Base-by-base conservation (phyloP, 305 asterid genomes). In the Solanum chacoense region DNA sequence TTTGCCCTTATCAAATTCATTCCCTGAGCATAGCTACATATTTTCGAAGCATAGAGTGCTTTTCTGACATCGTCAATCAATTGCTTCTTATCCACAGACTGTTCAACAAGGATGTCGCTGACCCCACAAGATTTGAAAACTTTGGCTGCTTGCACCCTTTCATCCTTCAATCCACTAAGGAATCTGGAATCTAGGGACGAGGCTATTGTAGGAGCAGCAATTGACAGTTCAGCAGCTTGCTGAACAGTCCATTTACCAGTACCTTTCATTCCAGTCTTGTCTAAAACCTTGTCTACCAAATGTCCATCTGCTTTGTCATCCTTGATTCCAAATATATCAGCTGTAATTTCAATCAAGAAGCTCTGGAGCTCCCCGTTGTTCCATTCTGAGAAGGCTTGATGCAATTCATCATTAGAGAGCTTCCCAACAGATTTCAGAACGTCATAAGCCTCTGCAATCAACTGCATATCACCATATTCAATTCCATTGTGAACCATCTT, bases 211-310 rank as follows among this genome's bases (percentile, higher is more conserved):
- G 99, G 99, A 85, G 98, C 98, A 1, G 99, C 99, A 35, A 97
- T 88, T 14, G 99, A 97, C 12, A 97, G 90, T 24, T 97, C 99
- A 4, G 99, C 99, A 75, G 99, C 99, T 93, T 97, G 99, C 91
- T 97, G 99, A 55, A 97, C 97, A 0, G 99, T 97, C 99, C 99
- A 97, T 89, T 96, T 97, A 31, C 99, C 99, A 3, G 99, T 97
- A 7, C 99, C 99, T 93, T 97, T 97, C 99, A 97, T 97, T 50
- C 99, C 99, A 1, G 99, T 97, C 93, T 97, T 97, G 90, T 97
- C 99, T 89, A 97, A 90, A 35, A 97, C 99, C 92, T 96, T 97
- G 93, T 97, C 99, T 5, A 97, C 98, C 42, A 97, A 83, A 91
- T 93, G 90, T 11, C 99, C 99, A 0, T 96, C 99, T 5, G 85